These are phyloP conservation scores for Salisapilia sapeloensis DNA, from an alignment of 352 stramenopile genomes.

Conservation along the genomic window DNA sequence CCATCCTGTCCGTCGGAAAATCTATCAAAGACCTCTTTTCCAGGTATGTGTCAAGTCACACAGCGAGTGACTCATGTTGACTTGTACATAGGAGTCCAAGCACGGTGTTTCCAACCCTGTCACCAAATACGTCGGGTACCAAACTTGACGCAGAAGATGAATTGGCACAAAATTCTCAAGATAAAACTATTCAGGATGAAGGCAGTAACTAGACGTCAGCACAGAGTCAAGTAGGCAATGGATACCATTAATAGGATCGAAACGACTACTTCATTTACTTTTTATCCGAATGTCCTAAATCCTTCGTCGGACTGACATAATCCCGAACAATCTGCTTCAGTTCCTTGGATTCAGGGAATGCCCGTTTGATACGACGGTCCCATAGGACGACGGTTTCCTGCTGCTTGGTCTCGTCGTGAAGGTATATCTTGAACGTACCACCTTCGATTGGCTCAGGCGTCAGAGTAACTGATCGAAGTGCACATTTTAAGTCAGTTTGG, in stretches of 20 bases:
- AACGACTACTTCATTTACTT: slow-evolving; percentile 15
- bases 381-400: slow-evolving; percentile 64
- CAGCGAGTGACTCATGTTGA: too few relatives aligned
- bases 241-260: background rate
- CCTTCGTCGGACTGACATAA: slow-evolving; percentile 56
- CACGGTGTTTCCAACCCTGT: too few relatives aligned
- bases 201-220: background rate
- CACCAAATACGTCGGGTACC: too few relatives aligned
- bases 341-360: slow-evolving; percentile 87
- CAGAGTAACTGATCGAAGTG: slow-evolving; percentile 36
- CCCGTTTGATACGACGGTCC: slow-evolving; percentile 58
- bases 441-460: slow-evolving; percentile 37
- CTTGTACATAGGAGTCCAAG: too few relatives aligned
- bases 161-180: too few relatives aligned
- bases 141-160: too few relatives aligned
- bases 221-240: background rate
- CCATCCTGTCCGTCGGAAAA: slow-evolving; percentile 32
- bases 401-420: slow-evolving; percentile 18
- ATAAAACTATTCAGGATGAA: too few relatives aligned
- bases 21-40: too few relatives aligned
- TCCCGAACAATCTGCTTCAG: slow-evolving; percentile 87
- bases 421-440: slow-evolving; percentile 51
- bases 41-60: too few relatives aligned
- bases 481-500: slow-evolving; percentile 38
- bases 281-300: slow-evolving; percentile 77